These are phyloP conservation scores for Penicillium cosmopolitanum DNA, from an alignment of 495 filamentous ascomycete genomes.

Conservation along the genomic window DNA sequence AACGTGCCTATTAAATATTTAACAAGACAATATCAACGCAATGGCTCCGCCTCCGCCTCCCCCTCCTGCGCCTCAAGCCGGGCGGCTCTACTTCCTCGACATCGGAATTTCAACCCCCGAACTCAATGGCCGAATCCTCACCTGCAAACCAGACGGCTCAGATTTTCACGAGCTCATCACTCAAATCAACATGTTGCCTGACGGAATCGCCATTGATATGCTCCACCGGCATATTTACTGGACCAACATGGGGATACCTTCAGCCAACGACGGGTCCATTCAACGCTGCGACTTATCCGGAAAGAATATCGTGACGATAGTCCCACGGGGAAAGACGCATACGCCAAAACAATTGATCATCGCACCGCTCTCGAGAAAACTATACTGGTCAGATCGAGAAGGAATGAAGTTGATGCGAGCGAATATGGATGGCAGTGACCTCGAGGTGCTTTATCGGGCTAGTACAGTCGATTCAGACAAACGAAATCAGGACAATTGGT, in stretches of 20 bases:
- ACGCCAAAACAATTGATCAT: constrained; percentile 12
- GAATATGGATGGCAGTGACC: constrained; percentile 13
- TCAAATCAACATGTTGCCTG: constrained; percentile 3
- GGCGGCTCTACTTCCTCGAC: constrained; percentile 11
- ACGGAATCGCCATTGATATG: constrained; percentile 18
- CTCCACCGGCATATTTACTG: constrained; percentile 10
- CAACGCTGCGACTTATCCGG: constrained; percentile 9
- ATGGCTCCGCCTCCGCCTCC: neutral
- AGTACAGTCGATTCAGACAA: neutral
- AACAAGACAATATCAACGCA: neutral
- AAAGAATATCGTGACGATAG: constrained; percentile 3
- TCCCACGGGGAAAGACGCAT: constrained; percentile 7
- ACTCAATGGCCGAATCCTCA: constrained; percentile 8
- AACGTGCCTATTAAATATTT: neutral
- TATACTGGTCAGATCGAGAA: constrained; percentile 11
- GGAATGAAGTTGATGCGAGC: constrained; percentile 10
- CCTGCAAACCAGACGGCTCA: constrained; percentile 8
- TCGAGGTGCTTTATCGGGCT: constrained; percentile 8
- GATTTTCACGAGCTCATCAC: constrained; percentile 7
- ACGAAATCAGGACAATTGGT: neutral
- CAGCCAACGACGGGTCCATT: constrained; percentile 10
- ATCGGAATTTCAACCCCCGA: constrained; percentile 7
- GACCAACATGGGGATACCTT: constrained; percentile 15
- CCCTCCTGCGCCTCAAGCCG: neutral
- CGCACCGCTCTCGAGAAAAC: neutral